phyloP scores from a whole-genome alignment of 2,329 filamentous ascomycete genomes.

The Xylariales sp. region DNA sequence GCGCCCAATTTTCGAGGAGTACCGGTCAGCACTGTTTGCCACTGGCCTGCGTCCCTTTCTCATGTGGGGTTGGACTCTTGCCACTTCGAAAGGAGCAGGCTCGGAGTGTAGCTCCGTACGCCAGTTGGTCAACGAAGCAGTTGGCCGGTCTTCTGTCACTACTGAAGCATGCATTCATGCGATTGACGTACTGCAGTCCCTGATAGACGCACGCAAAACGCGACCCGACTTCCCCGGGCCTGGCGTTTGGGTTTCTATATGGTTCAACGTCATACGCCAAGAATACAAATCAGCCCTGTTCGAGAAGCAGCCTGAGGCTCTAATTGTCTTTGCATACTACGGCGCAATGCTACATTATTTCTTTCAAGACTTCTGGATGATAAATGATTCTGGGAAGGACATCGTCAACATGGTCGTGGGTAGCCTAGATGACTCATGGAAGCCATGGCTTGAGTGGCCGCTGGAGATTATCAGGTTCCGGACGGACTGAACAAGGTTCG shows the following conservation, averaged over 20 bases:
- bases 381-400: slow-evolving; percentile 11
- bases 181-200: slow-evolving; percentile 1
- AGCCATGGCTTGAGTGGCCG: slow-evolving; percentile 4
- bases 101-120: slow-evolving; percentile 1
- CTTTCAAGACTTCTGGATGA: slow-evolving; percentile 19
- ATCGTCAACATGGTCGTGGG: not conserved
- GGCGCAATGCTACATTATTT: slow-evolving; percentile 20
- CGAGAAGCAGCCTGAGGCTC: slow-evolving; percentile 15
- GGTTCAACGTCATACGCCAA: not conserved
- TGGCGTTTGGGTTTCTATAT: not conserved
- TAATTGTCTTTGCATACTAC: slow-evolving; percentile 23
- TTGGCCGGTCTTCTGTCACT: not conserved
- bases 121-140: not conserved
- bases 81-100: not conserved
- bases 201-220: slow-evolving; percentile 1
- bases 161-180: not conserved
- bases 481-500: too few relatives aligned
- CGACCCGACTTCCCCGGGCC: slow-evolving; percentile 2
- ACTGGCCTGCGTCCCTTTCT: slow-evolving; percentile 3
- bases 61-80: slow-evolving; percentile 2
- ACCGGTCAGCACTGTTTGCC: not conserved
- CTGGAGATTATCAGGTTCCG: too few relatives aligned
- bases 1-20: slow-evolving; percentile 4
- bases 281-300: slow-evolving; percentile 14
- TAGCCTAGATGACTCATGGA: not conserved